Base-by-base conservation (phyloP, 2,329 filamentous ascomycete genomes). In the Magnaporthiopsis rhizophila region DNA sequence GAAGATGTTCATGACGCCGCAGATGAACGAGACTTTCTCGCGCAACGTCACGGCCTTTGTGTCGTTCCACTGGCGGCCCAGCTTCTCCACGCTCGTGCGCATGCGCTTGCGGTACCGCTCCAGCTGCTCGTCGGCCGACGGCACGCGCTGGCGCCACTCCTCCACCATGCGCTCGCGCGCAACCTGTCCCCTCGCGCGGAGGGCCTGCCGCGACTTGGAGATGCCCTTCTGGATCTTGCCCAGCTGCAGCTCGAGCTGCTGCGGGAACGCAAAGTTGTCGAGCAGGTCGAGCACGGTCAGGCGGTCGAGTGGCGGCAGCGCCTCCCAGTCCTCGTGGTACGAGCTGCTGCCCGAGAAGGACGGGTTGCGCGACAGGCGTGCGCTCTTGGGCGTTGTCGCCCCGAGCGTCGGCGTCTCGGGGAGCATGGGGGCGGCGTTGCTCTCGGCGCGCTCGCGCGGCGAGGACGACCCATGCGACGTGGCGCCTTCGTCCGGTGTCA, bases 21-120 rank as follows among this genome's bases (percentile, higher is more conserved):
- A 94, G 67, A 99, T 97, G 76, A 99, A 99, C 7, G 94, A 93
- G 61, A 96, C 81, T 82, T 99, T 99, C 79, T 99, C 95, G 65
- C 93, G 88, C 62, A 91, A 77, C 1, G 92, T 97, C 70, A 99
- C 92, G 11, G 87, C 88, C 71, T 92, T 92, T 24, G 90, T 91
- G 72, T 97, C 90, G 73, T 91, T 95, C 93, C 94, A 99, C 72
- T 87, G 87, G 69, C 83, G 86, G 66, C 89, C 89, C 45, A 98
- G 83, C 69, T 91, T 90, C 71, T 97, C 93, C n/a, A 98, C 92
- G 62, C 89, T 92, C 62, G 85, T 83, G 69, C 89, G 89, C 92
- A 98, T 95, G 65, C 90, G 90, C 75, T 87, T 89, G 69, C 89
- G 86, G 76, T 98, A 98, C 71, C 91, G 91, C 59, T 96, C 92